Conservation (phyloP, 768 basidiomycete species). For the Pleurotus giganteus region DNA sequence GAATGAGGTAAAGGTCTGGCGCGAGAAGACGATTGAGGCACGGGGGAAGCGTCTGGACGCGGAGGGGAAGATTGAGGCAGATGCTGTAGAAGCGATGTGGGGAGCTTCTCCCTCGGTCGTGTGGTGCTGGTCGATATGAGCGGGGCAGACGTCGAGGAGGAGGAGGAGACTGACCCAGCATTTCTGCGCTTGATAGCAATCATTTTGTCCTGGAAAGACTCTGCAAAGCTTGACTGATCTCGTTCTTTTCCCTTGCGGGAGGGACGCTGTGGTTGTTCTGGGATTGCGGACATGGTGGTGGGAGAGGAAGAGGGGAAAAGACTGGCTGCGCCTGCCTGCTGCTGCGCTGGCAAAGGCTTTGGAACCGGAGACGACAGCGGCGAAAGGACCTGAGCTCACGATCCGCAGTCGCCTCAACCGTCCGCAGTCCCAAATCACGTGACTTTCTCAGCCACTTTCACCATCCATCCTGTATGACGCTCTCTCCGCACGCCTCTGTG, state of each 20-base stretch:
- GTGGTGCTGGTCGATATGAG: conserved; percentile 29
- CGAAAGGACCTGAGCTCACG: conserved; percentile 1
- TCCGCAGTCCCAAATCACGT: not conserved
- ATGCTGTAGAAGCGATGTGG: conserved; percentile 31
- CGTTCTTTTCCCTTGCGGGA: conserved; percentile 43
- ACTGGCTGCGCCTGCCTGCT: conserved; percentile 1
- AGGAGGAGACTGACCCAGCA: conserved; percentile 45
- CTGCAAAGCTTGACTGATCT: conserved; percentile 27
- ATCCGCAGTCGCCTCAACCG: conserved; percentile 2
- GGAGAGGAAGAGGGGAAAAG: conserved; percentile 5
- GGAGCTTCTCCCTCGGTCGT: conserved; percentile 45
- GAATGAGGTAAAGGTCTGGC: conserved; percentile 20
- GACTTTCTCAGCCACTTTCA: not conserved
- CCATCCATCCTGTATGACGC: too few species aligned
- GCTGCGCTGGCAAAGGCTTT: conserved; percentile 6
- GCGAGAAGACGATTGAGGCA: conserved; percentile 20
- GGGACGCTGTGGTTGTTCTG: conserved; percentile 22
- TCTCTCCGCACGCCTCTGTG: too few species aligned
- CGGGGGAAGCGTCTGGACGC: conserved; percentile 29
- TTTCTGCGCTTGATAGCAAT: conserved; percentile 65
- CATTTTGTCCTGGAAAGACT: conserved; percentile 52
- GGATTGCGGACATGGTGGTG: conserved; percentile 26
- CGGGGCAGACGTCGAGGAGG: conserved; percentile 6
- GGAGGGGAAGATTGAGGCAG: conserved; percentile 25
- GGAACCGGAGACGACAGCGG: conserved; percentile 6